Evolutionary conservation across 495 filamentous ascomycete genomes (phyloP).

Genomic region (Penicillium pulvis): DNA sequence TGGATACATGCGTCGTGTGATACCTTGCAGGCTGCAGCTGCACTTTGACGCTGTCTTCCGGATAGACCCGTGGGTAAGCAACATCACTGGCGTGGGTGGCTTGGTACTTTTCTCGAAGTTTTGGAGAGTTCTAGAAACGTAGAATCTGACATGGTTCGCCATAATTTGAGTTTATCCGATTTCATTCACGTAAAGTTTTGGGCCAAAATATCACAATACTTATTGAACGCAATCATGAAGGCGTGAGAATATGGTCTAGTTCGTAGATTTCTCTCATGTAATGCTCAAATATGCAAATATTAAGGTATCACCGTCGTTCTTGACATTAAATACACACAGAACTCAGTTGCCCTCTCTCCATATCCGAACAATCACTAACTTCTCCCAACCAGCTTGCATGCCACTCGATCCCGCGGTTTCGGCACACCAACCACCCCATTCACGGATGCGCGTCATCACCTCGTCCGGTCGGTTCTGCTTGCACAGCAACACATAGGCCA

Average conservation of each 20-base stretch:
- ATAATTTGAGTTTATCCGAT: neutral
- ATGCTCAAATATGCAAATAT: neutral
- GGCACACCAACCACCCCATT: slow-evolving; percentile 65
- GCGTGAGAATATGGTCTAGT: neutral
- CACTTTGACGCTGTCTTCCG: neutral
- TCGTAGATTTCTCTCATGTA: neutral
- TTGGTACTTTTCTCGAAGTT: neutral
- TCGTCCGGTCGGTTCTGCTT: slow-evolving; percentile 79
- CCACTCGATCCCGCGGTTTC: slow-evolving; percentile 85
- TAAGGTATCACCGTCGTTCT: neutral
- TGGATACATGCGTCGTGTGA: neutral
- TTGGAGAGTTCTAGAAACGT: neutral
- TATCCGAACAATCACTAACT: slow-evolving; percentile 77
- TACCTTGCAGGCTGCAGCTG: slow-evolving; percentile 1
- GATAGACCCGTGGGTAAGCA: neutral
- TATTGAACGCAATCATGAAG: neutral
- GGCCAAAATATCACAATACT: neutral
- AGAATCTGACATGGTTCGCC: neutral
- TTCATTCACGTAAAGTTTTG: neutral
- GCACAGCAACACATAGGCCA: slow-evolving; percentile 89
- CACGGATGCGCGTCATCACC: slow-evolving; percentile 65
- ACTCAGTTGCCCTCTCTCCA: slow-evolving; percentile 49
- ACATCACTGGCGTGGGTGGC: neutral
- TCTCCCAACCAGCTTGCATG: slow-evolving; percentile 89
- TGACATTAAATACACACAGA: neutral